Conservation (phyloP, 2,329 filamentous ascomycete genomes). For the Massarina eburnea region DNA sequence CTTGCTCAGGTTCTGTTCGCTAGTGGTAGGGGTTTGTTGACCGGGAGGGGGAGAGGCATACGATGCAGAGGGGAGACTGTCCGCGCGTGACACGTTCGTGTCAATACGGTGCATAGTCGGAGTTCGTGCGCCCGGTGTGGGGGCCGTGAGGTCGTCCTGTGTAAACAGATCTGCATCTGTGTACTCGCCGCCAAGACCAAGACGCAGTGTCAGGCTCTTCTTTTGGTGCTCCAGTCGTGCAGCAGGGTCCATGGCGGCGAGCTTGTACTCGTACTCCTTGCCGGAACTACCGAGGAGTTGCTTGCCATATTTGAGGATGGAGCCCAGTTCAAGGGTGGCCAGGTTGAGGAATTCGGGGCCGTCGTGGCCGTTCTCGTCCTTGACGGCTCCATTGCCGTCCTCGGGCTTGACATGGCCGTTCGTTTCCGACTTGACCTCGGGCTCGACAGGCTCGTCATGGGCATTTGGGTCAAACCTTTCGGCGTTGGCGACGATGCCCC, state of each 20-base stretch:
- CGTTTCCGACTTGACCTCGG: conserved; percentile 46
- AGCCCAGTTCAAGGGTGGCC: conserved; percentile 72
- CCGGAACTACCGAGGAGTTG: conserved; percentile 80
- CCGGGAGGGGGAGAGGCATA: conserved; percentile 48
- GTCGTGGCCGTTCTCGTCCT: conserved; percentile 55
- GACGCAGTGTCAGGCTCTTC: conserved; percentile 77
- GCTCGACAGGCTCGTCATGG: conserved; percentile 66
- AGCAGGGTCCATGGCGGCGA: conserved; percentile 79
- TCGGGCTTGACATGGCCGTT: conserved; percentile 61
- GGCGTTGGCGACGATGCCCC: conserved; percentile 89
- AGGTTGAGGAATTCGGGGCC: conserved; percentile 66
- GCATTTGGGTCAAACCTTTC: conserved; percentile 85
- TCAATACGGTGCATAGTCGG: conserved; percentile 52
- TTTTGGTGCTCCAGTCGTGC: conserved; percentile 84
- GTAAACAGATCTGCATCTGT: conserved; percentile 81
- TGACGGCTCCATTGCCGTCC: conserved; percentile 47
- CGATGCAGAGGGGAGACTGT: conserved; percentile 46
- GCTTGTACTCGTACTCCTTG: conserved; percentile 78
- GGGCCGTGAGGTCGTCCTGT: conserved; percentile 59
- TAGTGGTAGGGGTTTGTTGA: conserved; percentile 46
- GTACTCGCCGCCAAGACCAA: conserved; percentile 82
- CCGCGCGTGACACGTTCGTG: conserved; percentile 49
- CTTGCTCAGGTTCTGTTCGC: conserved; percentile 68
- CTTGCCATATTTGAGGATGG: conserved; percentile 80
- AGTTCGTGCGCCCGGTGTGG: conserved; percentile 41